Base-by-base conservation (phyloP, 768 basidiomycete species). In the Clitopilus passeckerianus region DNA sequence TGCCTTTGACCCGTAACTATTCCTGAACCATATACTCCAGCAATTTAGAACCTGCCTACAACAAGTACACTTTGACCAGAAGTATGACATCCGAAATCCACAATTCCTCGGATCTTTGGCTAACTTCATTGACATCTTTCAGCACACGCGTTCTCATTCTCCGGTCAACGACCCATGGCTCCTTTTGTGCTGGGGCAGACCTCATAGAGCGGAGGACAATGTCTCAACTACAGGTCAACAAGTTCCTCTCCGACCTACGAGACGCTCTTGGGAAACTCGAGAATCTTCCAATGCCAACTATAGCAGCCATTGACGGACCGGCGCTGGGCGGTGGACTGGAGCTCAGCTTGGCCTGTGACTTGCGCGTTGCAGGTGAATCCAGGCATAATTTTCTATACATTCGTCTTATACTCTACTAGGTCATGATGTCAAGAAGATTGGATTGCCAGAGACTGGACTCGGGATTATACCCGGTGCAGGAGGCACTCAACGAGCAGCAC, bases 281-380 rank as follows among this genome's bases (percentile, higher is more conserved):
- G 73, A 77, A 79, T 41, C 75, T 96, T 34, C 89, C 90, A 5
- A 83, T 95, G 76, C 95, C 95, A 3, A 95, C 93, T 15, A 90
- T 97, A 58, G 90, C 90, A 34, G 93, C 94, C 5, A 90, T 98
- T 43, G 95, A 97, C 68, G 95, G 95, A 0, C 92, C 91, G 18
- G 95, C 95, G 8, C 79, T 98, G 0, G 95, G 95, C 9, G 95
- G 95, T n/a, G 95, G 95, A 1, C 79, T 95, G 27, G 95, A 98
- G 71, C 72, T 97, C 59, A 81, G 88, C 59, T 79, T 98, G 57
- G 89, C 92, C 1, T 96, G 93, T 73, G 95, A 98, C 76, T 72
- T 98, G 66, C 84, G 95, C 34, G 87, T 96, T 24, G 94, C 90
- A 60, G 91, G 94, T 93, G 72, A 59, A 79, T 72, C 10, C 14